Evolutionary conservation across 1,284 basidiomycete species (phyloP).

Genomic region (Trametes hirsuta): DNA sequence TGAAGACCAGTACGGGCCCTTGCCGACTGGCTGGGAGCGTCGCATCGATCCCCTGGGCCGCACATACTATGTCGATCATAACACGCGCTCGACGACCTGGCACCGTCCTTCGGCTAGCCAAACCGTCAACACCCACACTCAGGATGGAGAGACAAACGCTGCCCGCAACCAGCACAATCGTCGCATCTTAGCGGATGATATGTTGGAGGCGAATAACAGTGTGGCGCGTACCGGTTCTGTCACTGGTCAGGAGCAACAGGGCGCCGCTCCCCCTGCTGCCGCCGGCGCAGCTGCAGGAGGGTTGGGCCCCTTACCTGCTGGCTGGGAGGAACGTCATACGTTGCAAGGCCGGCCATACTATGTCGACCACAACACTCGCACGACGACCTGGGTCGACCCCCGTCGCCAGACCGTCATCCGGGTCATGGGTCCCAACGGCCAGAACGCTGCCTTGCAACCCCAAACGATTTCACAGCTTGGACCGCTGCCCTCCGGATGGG

Average conservation of each 20-base stretch:
- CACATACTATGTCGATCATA: constrained; percentile 93
- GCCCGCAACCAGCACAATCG: constrained; percentile 58
- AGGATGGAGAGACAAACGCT: constrained; percentile 55
- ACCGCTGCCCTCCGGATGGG: constrained; percentile 95
- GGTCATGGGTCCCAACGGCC: constrained; percentile 76
- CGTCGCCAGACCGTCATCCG: constrained; percentile 82
- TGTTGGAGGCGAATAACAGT: constrained; percentile 50
- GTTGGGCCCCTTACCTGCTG: constrained; percentile 86
- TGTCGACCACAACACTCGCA: constrained; percentile 94
- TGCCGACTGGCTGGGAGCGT: constrained; percentile 94
- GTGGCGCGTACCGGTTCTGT: constrained; percentile 36
- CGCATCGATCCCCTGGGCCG: constrained; percentile 87
- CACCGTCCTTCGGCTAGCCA: constrained; percentile 60
- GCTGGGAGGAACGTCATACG: constrained; percentile 98
- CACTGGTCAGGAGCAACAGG: constrained; percentile 33
- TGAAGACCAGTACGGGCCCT: constrained; percentile 71
- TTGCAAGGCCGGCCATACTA: constrained; percentile 98
- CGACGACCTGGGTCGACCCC: constrained; percentile 98
- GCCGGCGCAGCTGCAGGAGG: constrained; percentile 40
- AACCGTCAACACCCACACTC: constrained; percentile 46
- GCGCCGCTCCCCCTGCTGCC: constrained; percentile 38
- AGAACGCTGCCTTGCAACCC: constrained; percentile 74
- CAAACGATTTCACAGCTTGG: constrained; percentile 90
- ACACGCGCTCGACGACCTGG: constrained; percentile 95
- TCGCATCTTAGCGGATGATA: constrained; percentile 63